Base-by-base conservation (phyloP, 192 early-diverging fungal genomes). In the Linnemannia hyalina region DNA sequence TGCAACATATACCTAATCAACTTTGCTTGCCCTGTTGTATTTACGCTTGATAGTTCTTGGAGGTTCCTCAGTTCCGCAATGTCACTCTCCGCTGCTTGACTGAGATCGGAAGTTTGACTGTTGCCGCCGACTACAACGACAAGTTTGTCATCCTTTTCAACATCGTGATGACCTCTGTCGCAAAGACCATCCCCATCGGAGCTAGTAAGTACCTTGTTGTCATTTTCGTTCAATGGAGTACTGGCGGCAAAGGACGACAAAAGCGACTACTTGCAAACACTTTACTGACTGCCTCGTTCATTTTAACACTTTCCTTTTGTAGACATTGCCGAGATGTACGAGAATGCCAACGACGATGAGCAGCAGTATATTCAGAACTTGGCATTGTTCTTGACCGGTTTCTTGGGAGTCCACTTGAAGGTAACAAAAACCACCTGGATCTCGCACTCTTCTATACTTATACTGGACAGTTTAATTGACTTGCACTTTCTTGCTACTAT, bases 321-420 rank as follows among this genome's bases (percentile, higher is more conserved):
- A 95, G 97, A 99, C 79, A 92, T 99, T 63, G 93, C 94, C 15
- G 83, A 88, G 29, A 90, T 97, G 70, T 99, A 97, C 75, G 95
- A 97, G 88, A 93, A 94, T 72, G 94, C 93, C 73, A 92, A 90
- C 38, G 96, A 97, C 79, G 95, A 97, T 57, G 97, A 98, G 57
- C 97, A 99, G 84, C 94, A 98, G 81, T 99, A 98, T 88, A 95
- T 99, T 76, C 98, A 98, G 83, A 99, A 99, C 86, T 87, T 99
- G 52, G 97, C 95, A 41, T 83, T 99, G 63, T 99, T 99, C 85
- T 88, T 99, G 29, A 97, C 97, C 13, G 94, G 92, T 70, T 98
- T 98, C 87, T 91, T 99, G 32, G 85, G 92, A 49, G 89, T 91
- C 22, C 99, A 99, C 88, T 88, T 99, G 57, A 96, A 95, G 88